These are phyloP conservation scores for Narthecium ossifragum DNA, from an alignment of 106 monocot genomes.

Conservation along the genomic window DNA sequence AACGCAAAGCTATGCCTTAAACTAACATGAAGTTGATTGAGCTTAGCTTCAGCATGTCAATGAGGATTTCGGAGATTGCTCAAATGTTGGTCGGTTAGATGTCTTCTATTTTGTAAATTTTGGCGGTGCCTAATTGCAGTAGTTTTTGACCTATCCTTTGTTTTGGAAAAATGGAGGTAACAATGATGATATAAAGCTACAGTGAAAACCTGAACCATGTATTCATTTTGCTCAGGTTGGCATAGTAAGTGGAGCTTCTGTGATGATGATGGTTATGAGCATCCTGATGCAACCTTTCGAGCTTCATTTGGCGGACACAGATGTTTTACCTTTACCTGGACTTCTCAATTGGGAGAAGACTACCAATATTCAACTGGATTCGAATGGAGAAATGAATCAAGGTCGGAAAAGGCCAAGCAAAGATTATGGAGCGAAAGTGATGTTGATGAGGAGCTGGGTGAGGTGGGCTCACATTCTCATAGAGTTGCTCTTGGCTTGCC, in stretches of 20 bases:
- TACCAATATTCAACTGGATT: constrained; percentile 40
- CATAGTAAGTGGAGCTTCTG: constrained; percentile 15
- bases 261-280: constrained; percentile 36
- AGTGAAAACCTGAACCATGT: background rate
- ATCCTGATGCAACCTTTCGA: constrained; percentile 22
- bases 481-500: constrained; percentile 82
- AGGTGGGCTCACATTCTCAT: constrained; percentile 29
- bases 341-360: constrained; percentile 34
- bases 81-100: too few species aligned
- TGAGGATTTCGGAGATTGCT: too few species aligned
- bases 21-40: too few species aligned
- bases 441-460: constrained; percentile 30
- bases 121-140: too few species aligned
- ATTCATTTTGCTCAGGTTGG: constrained; percentile 29
- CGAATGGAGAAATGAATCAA: constrained; percentile 58
- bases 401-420: constrained; percentile 14
- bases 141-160: background rate
- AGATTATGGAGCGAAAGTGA: constrained; percentile 73
- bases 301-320: constrained; percentile 28
- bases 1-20: too few species aligned
- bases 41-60: too few species aligned
- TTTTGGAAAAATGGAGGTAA: background rate
- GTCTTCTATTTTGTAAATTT: too few species aligned
- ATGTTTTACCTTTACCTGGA: constrained; percentile 77
- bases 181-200: background rate